Evolutionary conservation across 1,139 yeast genomes (phyloP), one percentile per base, ranked within the genome.

Genomic region (Kluyveromyces sp.): DNA sequence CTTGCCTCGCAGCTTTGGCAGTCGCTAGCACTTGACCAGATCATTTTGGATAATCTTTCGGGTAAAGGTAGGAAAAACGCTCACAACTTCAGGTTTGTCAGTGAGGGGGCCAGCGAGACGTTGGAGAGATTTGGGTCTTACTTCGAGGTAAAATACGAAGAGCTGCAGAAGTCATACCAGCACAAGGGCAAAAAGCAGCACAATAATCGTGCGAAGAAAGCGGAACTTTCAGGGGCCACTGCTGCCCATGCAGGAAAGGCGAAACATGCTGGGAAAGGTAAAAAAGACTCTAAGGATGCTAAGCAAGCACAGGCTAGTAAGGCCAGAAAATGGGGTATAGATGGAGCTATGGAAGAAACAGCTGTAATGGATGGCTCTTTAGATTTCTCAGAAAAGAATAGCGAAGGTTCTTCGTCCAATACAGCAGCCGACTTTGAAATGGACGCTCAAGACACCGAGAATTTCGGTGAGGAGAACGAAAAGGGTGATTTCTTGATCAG

Each of bases 381-480:
- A 33, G 83, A 78, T 51, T 78, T 75, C 51, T 77, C 83, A 1
- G 52, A 50, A 17, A 44, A 48, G 3, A 45, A 46, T 17, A 50
- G 57, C 6, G 19, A 4, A 18, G 36, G 8, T 9, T 7, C 13
- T 15, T 8, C 26, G 12, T 57, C 56, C 11, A 47, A 34, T 4
- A 34, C 44, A 16, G 46, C 42, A 7, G 16, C 50, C 11, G 54
- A 56, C 33, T 45, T 55, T 17, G 49, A 58, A 8, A 50, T 51
- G 13, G 62, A 64, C n/a, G 58, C 63, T 11, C 70, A 70, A 1
- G 64, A 68, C 45, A 65, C 61, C 15, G 63, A 68, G 2, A 53
- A 60, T 0, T 74, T 73, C 52, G 83, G 83, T 43, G 71, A 73
- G 28, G 57, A 66, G 28, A 67, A 67, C 25, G 67, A 70, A 8